A percentile compares a stretch with the other conserved stretches of the same genome.
phyloP scores from a whole-genome alignment of 768 basidiomycete species.

The Cyclocybe aegerita region DNA sequence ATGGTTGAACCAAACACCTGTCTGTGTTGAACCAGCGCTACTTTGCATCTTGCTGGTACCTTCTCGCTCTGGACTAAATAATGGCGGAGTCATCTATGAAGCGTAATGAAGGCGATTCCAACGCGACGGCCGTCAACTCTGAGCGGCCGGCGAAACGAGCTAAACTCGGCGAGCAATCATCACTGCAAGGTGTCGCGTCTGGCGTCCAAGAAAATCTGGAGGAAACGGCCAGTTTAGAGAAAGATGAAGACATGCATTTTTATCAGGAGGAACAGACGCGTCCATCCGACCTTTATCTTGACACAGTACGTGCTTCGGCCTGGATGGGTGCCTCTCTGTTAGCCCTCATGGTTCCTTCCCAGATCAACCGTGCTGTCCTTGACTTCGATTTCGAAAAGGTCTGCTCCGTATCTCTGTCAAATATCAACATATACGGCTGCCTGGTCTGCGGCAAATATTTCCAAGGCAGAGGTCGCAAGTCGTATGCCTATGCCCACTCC shows the following conservation, averaged over 20 bases:
- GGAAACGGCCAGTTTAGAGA: slow-evolving; percentile 26
- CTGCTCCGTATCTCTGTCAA: slow-evolving; percentile 93
- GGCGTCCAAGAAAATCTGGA: background rate
- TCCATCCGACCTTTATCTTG: slow-evolving; percentile 89
- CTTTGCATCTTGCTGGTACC: too few relatives aligned
- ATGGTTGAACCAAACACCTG: too few relatives aligned
- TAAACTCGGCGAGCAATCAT: too few relatives aligned
- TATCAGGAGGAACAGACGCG: slow-evolving; percentile 33
- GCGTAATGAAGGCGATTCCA: too few relatives aligned
- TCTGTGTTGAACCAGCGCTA: too few relatives aligned
- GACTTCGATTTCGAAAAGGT: slow-evolving; percentile 99
- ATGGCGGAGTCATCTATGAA: too few relatives aligned
- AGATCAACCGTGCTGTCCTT: slow-evolving; percentile 89
- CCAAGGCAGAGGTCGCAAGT: slow-evolving; percentile 91
- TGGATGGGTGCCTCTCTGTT: slow-evolving; percentile 1
- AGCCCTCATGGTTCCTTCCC: slow-evolving; percentile 3
- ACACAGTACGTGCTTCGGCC: slow-evolving; percentile 65
- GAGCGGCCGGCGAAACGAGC: too few relatives aligned
- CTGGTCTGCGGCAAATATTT: slow-evolving; percentile 99
- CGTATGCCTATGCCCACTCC: slow-evolving; percentile 95
- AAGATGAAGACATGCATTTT: slow-evolving; percentile 28
- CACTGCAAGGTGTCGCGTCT: too few relatives aligned
- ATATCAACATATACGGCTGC: slow-evolving; percentile 98
- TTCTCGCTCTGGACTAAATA: too few relatives aligned
- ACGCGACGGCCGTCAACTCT: too few relatives aligned